Evolutionary conservation across 106 monocot genomes (phyloP).

Genomic region (Apostasia ramifera): DNA sequence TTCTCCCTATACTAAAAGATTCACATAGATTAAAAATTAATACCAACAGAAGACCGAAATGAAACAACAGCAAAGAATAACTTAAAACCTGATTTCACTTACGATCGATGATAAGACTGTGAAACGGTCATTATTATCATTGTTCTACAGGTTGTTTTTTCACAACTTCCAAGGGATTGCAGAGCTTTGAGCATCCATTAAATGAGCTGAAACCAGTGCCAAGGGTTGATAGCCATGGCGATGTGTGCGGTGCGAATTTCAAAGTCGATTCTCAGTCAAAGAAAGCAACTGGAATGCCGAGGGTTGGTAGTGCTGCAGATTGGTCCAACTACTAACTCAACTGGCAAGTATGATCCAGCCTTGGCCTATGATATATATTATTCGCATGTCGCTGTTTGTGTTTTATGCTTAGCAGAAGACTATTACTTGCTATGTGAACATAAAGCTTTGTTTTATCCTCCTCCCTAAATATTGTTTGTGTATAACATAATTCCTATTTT

Average conservation of each 20-base stretch:
- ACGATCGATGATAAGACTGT: neutral
- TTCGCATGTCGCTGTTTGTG: neutral
- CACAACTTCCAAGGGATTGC: slow-evolving; percentile 65
- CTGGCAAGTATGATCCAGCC: slow-evolving; percentile 1
- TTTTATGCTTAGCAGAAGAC: too few species aligned
- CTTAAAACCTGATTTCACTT: neutral
- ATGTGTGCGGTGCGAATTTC: slow-evolving; percentile 40
- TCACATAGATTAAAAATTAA: too few species aligned
- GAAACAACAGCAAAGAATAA: neutral
- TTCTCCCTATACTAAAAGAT: too few species aligned
- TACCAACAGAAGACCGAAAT: too few species aligned
- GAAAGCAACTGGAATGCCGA: slow-evolving; percentile 29
- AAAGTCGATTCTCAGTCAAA: slow-evolving; percentile 34
- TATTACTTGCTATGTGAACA: too few species aligned
- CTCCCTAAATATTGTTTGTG: too few species aligned
- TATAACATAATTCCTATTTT: too few species aligned
- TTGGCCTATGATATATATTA: neutral
- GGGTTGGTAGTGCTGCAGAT: slow-evolving; percentile 45
- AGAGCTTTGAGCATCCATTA: slow-evolving; percentile 74
- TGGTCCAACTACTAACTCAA: slow-evolving; percentile 32
- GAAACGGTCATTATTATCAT: neutral
- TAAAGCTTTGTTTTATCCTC: too few species aligned
- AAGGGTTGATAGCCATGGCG: slow-evolving; percentile 79
- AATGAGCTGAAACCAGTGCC: slow-evolving; percentile 65
- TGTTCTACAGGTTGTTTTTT: slow-evolving; percentile 66